Conservation (phyloP, 2,329 filamentous ascomycete species). For the Plectosphaerella plurivora region DNA sequence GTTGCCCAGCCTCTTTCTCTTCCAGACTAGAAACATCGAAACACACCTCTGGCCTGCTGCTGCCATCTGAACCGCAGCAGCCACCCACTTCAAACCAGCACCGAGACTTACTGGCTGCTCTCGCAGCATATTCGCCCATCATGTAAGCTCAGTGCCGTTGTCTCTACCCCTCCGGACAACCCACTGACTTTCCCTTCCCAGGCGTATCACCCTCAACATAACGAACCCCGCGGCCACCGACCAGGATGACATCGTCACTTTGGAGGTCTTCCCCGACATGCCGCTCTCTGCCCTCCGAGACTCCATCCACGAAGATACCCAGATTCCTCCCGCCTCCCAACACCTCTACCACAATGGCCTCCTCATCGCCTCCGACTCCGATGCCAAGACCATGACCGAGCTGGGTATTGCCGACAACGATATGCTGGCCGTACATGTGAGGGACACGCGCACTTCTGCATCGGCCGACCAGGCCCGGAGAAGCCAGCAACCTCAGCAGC, state of each 20-base stretch:
- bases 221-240: constrained; percentile 62
- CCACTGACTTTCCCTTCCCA: constrained; percentile 28
- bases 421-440: constrained; percentile 84
- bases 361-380: constrained; percentile 60
- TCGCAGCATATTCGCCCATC: background rate
- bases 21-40: too few relatives aligned
- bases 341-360: constrained; percentile 88
- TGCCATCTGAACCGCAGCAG: too few relatives aligned
- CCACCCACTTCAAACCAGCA: too few relatives aligned
- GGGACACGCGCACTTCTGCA: constrained; percentile 49
- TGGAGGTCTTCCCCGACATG: constrained; percentile 80
- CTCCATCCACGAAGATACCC: constrained; percentile 79
- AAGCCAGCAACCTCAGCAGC: constrained; percentile 22
- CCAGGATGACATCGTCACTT: constrained; percentile 71
- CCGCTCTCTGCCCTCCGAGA: constrained; percentile 81
- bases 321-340: constrained; percentile 67
- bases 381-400: constrained; percentile 75
- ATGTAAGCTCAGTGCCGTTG: background rate
- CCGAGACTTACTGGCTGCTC: background rate
- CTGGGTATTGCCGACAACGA: constrained; percentile 81
- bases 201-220: constrained; percentile 85
- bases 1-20: too few relatives aligned
- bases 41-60: too few relatives aligned
- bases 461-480: constrained; percentile 28
- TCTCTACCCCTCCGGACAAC: background rate